Evolutionary conservation across 2,329 filamentous ascomycete genomes (phyloP), one percentile per base, ranked within the genome.

Genomic region (Fusarium devonianum): DNA sequence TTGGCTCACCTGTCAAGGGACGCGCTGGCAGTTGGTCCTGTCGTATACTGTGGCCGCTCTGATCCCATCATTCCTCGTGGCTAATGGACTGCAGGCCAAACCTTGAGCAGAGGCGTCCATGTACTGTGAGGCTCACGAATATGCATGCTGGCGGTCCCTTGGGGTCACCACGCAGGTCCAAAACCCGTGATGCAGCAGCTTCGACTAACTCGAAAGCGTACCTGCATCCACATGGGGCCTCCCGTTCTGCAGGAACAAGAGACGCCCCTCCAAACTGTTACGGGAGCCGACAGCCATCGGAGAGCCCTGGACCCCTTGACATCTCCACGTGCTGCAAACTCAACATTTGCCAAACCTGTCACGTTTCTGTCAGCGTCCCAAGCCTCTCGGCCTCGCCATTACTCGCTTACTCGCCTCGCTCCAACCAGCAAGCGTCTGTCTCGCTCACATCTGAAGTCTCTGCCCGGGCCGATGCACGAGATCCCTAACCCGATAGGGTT

Each of bases 251-350:
- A 58, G 55, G 45, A 40, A 52, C 55, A 45, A 19, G 14, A 9
- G 39, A 25, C 33, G 26, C 36, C 37, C 42, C 22, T 28, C 23
- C 29, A 40, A 43, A 23, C 40, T 41, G 49, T 45, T 30, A 28
- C 19, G 21, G 36, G 44, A 43, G 34, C 41, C 51, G 46, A 56
- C 23, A 36, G 9, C 35, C 28, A 42, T 60, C 56, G 51, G 56
- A 21, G 22, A 22, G 34, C 35, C 37, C 56, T 58, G 46, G 56
- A 30, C 56, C 56, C 23, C 45, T 56, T 41, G 35, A 36, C 18
- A 28, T 45, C 39, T 49, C 52, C 52, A 46, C 36, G 39, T 60
- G 42, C 35, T 49, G 40, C 17, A 19, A 38, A 36, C 41, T 47
- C 33, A 47, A 34, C 25, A 38, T 38, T 38, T 38, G 29, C 33